Base-by-base conservation (phyloP, 805 yeast genomes). In the Kuraishia hungarica region DNA sequence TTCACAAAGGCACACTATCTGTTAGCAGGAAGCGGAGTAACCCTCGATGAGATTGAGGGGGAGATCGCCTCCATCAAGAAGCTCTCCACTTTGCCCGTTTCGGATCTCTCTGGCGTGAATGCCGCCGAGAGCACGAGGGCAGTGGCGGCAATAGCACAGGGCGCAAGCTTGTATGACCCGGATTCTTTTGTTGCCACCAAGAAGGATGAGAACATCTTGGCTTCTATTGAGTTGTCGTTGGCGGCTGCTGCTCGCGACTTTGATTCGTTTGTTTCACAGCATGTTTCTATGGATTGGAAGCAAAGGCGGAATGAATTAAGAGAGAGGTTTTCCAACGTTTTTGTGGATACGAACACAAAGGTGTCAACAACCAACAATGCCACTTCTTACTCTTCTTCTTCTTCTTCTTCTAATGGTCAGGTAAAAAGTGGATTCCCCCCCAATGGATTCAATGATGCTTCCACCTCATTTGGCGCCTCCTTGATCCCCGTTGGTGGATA, bases 21-120 rank as follows among this genome's bases (percentile, higher is more conserved):
- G 47, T 73, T 93, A 50, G 97, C 97, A 5, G 88, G 92, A 1
- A 86, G 93, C 64, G 97, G 97, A 1, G 80, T 91, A 53, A 83
- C 89, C 48, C 85, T 93, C 53, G 96, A 89, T 62, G 94, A 89
- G 56, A 83, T 92, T 47, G 91, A 88, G 60, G 71, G 70, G 35
- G 85, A 83, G 52, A 69, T 86, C 56, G 75, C 77, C 52, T 61
- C 78, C 46, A 66, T 78, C 56, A 51, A 39, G 8, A 22, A 29
- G 19, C 15, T 50, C 19, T 17, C 51, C 15, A 24, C 51, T 2
- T 13, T 35, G 11, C 43, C 43, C n/a, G 43, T 35, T 35, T 35
- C 43, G n/a, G 35, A 49, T 17, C 28, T 53, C 39, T 51, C 52
- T 7, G 23, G 50, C 19, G 39, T 23, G 21, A 10, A 23, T 13